Conservation (phyloP, 768 basidiomycete species). For the Suillus cothurnatus region DNA sequence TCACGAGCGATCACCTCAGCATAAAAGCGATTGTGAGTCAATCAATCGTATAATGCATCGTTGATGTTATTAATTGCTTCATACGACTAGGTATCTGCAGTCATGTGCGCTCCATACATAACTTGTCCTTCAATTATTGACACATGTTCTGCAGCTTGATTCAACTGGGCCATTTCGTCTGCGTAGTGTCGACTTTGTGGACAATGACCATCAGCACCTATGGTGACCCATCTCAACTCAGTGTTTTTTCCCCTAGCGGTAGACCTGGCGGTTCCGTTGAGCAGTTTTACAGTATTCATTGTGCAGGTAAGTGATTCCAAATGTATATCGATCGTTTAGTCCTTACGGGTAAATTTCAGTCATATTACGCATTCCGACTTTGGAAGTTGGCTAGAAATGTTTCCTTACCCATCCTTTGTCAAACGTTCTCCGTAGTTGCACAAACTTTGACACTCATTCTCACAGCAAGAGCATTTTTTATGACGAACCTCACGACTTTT, state of each 20-base stretch:
- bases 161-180: constrained; percentile 6
- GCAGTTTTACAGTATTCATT: background rate
- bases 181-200: constrained; percentile 3
- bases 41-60: background rate
- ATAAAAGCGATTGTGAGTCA: constrained; percentile 6
- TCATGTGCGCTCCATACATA: background rate
- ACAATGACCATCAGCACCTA: constrained; percentile 8
- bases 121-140: background rate
- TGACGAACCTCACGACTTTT: background rate
- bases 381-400: constrained; percentile 4
- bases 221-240: constrained; percentile 6
- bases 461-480: background rate
- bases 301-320: constrained; percentile 1
- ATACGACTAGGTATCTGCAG: constrained; percentile 4
- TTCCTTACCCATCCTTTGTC: constrained; percentile 1
- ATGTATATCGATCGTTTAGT: no score
- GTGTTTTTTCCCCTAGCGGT: constrained; percentile 1
- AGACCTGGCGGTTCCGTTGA: background rate
- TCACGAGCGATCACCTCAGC: constrained; percentile 7
- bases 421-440: background rate
- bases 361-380: constrained; percentile 10
- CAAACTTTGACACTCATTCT: background rate
- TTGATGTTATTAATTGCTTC: background rate
- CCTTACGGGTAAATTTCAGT: background rate
- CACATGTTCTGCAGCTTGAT: background rate